Evolutionary conservation across 2,329 filamentous ascomycete species (phyloP), one percentile per base, ranked within the genome.

Genomic region (Colletotrichum melonis): DNA sequence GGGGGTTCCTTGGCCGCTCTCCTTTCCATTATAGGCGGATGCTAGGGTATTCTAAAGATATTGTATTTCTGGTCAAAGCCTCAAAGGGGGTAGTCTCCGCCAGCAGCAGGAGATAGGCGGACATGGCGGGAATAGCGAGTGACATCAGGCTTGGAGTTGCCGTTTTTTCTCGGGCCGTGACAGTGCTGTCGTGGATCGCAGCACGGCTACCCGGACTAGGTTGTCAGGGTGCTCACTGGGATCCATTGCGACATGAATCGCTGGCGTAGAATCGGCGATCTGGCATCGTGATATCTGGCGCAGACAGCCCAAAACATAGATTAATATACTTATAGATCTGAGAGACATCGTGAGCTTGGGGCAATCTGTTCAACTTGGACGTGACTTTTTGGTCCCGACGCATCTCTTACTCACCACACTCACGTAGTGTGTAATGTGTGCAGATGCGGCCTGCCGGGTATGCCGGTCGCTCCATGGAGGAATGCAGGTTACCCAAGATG

Each of bases 211-310:
- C 42, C 54, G 55, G 58, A 30, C 59, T 24, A 35, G 4, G 16
- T 24, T 54, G 38, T 54, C 22, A 35, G 4, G n/a, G n/a, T 14
- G 59, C 60, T 66, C n/a, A 62, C 56, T 60, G 57, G 60, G 56
- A 49, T 35, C 67, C 42, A 24, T 63, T 22, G 22, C 22, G 35
- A 30, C n/a, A 70, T 32, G 55, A 70, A 55, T 62, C 67, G 67
- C 38, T 60, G 42, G 35, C 32, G 26, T 55, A 14, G 57, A 59
- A 70, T 73, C 70, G 60, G 11, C 60, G 67, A 73, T 73, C 66
- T 69, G 14, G 30, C 28, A 57, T 65, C 55, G 56, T 28, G 28
- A 35, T 71, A 12, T 56, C 35, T n/a, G 56, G 24, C 12, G 30
- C 26, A 30, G 19, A 22, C 24, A 46, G 32, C 28, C 28, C 32